Evolutionary conservation across 2,329 filamentous ascomycete genomes (phyloP).

Genomic region (Neonectria faginata): DNA sequence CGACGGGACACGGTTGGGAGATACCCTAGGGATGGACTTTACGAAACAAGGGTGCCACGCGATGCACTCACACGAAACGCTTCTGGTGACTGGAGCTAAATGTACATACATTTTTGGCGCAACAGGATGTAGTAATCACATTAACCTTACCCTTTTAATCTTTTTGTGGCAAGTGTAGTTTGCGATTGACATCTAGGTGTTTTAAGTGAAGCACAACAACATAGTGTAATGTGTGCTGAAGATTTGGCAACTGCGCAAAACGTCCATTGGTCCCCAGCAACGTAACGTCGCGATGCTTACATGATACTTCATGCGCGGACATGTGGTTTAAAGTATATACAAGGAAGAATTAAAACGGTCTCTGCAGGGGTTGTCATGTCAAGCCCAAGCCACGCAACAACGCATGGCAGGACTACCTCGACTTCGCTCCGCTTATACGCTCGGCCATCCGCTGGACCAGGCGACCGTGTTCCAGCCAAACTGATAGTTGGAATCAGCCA

Average conservation of each 20-base stretch:
- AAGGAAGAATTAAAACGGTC: constrained; percentile 5
- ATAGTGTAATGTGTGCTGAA: background rate
- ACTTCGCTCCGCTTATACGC: constrained; percentile 43
- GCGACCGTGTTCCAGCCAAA: constrained; percentile 60
- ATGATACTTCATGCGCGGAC: constrained; percentile 7
- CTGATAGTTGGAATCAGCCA: constrained; percentile 58
- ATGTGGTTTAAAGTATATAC: constrained; percentile 9
- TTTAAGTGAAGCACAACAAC: background rate
- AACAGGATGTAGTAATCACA: background rate
- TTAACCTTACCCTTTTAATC: too few species aligned
- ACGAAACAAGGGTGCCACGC: constrained; percentile 12
- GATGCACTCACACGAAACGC: constrained; percentile 13
- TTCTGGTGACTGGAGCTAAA: constrained; percentile 7
- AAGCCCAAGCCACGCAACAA: background rate
- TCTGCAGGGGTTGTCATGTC: background rate
- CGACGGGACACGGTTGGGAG: constrained; percentile 20
- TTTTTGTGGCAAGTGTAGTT: background rate
- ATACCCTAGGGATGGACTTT: constrained; percentile 18
- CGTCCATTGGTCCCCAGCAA: background rate
- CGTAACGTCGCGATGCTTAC: constrained; percentile 10
- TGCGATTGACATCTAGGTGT: background rate
- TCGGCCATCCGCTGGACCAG: constrained; percentile 59
- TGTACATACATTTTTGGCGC: constrained; percentile 3
- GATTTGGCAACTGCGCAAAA: background rate
- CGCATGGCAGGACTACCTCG: constrained; percentile 5